Conservation (phyloP, 257 asterid species). For the Solanum sitiens region DNA sequence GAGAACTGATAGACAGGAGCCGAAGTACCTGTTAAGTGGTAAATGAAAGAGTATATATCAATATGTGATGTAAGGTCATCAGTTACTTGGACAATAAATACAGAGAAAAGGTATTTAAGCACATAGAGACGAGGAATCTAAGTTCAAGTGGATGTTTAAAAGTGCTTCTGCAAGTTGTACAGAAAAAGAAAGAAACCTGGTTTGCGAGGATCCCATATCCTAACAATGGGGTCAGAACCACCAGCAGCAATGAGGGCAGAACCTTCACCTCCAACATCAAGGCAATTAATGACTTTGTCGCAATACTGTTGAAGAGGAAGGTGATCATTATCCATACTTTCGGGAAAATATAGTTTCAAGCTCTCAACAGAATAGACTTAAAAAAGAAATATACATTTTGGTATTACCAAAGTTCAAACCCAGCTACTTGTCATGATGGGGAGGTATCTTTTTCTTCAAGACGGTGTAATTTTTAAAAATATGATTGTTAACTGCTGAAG, state of each 20-base stretch:
- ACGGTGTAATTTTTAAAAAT: not conserved
- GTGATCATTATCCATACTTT: not conserved
- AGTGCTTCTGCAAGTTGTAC: not conserved
- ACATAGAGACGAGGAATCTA: not conserved
- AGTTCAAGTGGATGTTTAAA: not conserved
- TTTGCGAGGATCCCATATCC: constrained; percentile 99
- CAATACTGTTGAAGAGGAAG: constrained; percentile 32
- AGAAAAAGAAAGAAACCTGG: constrained; percentile 43
- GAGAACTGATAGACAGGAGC: constrained; percentile 81
- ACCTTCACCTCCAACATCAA: constrained; percentile 94
- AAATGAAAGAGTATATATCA: not conserved
- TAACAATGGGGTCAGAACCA: constrained; percentile 69
- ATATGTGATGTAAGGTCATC: not conserved
- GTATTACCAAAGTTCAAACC: not conserved
- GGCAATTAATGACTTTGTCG: constrained; percentile 73
- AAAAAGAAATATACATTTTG: not conserved
- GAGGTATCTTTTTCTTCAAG: not conserved
- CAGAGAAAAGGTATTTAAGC: not conserved
- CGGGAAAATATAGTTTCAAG: not conserved
- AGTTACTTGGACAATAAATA: not conserved
- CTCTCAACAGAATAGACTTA: not conserved
- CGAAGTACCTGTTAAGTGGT: constrained; percentile 40
- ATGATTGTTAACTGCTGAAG: not conserved
- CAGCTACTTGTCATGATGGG: not conserved
- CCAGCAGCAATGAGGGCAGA: constrained; percentile 84